Evolutionary conservation across 768 basidiomycete genomes (phyloP), one percentile per base, ranked within the genome.

Genomic region (Amanita exitialis): DNA sequence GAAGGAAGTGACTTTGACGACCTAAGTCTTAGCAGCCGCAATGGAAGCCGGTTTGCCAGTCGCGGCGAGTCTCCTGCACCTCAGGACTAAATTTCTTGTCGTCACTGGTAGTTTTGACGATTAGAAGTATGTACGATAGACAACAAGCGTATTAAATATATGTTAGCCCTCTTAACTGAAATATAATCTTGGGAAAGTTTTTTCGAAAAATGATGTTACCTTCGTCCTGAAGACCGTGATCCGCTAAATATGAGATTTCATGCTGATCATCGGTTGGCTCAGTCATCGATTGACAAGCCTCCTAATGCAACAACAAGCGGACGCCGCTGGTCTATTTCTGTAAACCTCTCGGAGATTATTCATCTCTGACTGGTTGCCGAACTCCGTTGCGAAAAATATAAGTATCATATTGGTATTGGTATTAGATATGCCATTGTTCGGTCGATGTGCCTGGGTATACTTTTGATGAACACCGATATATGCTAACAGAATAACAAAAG

Each of bases 1-100:
- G 79, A 83, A 57, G 83, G 77, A 3, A 75, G 74, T 50, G 75
- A 76, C 52, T 77, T 73, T 52, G 76, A 78, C 55, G 68, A 64
- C 27, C 59, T 59, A 42, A 70, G 69, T 44, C 53, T 60, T 32
- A 71, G 68, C 51, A 73, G 73, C 56, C 56, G 68, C 39, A 56
- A 56, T 13, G 60, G 60, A 9, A 70, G 69, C 54, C 61, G 64
- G 49, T 61, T 57, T 52, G 53, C 58, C 18, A 64, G 64, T 42
- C 63, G 50, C 20, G 37, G 32, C 43, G 50, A 51, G 18, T 16
- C 25, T 28, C 27, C 43, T 13, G 27, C 9, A 32, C 27, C 4
- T 18, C 23, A 28, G 15, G 8, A 7, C 7, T 43, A 43, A 25
- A 27, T n/a, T 43, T 28, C 7, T 23, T 8, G 15, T 25, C 25